Evolutionary conservation across 371 early-diverging fungal genomes (phyloP), one percentile per base, ranked within the genome.

Genomic region (Mortierella sp.): DNA sequence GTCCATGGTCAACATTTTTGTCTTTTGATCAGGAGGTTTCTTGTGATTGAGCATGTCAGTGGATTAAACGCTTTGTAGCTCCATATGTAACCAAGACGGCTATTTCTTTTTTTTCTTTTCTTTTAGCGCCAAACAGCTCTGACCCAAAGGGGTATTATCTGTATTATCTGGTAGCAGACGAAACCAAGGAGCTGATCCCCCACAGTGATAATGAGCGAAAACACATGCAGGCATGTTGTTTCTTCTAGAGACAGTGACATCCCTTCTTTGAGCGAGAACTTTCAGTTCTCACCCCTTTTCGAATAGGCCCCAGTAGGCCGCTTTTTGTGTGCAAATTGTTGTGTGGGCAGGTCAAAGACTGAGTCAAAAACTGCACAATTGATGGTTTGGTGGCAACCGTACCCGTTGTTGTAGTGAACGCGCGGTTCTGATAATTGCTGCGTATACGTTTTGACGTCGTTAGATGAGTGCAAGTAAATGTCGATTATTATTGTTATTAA

Each of bases 51-150:
- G 32, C 55, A 55, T 13, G 28, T 55, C 28, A 28, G 55, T 11
- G 55, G 50, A 50, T 16, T n/a, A 50, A 16, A 22, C 52, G 19
- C 5, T 8, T 32, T 4, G 15, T 32, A 9, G 24, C 55, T 32
- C 62, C 62, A 45, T 67, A 45, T 55, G 8, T 58, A 33, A 48
- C 68, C 68, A 15, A 41, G 41, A 11, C 41, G 62, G 53, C 22
- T 68, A 8, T 43, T 62, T 61, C 69, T 62, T 69, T 61, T 68
- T 58, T 19, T 33, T 61, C 40, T 21, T 41, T 10, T 32, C 52
- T 52, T 10, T 19, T 22, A 19, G 13, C 22, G 21, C 13, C 32
- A n/a, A 60, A 33, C 48, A 32, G 38, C 48, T 40, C 52, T 32
- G 15, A 8, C 52, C 7, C 55, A 40, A 55, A 53, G 55, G 65